These are phyloP conservation scores for Furcasterigmium furcatum DNA, from an alignment of 2,329 filamentous ascomycete genomes.

Conservation along the genomic window DNA sequence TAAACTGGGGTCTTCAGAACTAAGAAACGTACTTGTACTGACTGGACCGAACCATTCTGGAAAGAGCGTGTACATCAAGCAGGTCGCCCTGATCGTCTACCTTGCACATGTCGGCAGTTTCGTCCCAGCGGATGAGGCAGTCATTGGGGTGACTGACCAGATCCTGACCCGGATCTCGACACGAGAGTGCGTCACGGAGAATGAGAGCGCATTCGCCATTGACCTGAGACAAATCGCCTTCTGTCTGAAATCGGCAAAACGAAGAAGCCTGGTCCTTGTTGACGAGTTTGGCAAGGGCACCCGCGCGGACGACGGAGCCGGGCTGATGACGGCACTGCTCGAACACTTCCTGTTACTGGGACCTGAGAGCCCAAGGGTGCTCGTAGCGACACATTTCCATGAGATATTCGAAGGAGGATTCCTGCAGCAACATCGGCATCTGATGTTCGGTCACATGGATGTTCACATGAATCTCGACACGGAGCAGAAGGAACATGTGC, in stretches of 20 bases:
- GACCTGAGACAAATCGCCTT: conserved; percentile 86
- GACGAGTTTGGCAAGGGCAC: conserved; percentile 84
- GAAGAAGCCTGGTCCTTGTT: conserved; percentile 77
- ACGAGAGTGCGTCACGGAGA: conserved; percentile 55
- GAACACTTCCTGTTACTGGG: conserved; percentile 50
- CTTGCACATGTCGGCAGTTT: conserved; percentile 91
- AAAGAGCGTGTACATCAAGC: conserved; percentile 94
- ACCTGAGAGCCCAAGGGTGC: conserved; percentile 47
- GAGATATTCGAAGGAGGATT: conserved; percentile 69
- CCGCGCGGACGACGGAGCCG: conserved; percentile 53
- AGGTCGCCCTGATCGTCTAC: conserved; percentile 86
- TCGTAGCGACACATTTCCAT: conserved; percentile 62
- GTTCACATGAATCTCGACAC: conserved; percentile 56
- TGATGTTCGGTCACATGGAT: conserved; percentile 70
- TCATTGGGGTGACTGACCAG: conserved; percentile 85
- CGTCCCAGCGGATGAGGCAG: conserved; percentile 75
- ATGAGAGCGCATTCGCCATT: conserved; percentile 65
- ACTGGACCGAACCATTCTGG: conserved; percentile 97
- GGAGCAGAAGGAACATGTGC: conserved; percentile 52
- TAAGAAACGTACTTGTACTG: conserved; percentile 65
- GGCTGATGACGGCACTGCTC: conserved; percentile 55
- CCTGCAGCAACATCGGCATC: conserved; percentile 42
- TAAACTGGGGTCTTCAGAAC: not conserved
- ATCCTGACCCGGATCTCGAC: conserved; percentile 86
- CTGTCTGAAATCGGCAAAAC: conserved; percentile 70